Base-by-base conservation (phyloP, 202 grass and related monocot species). In the Panicum hallii region DNA sequence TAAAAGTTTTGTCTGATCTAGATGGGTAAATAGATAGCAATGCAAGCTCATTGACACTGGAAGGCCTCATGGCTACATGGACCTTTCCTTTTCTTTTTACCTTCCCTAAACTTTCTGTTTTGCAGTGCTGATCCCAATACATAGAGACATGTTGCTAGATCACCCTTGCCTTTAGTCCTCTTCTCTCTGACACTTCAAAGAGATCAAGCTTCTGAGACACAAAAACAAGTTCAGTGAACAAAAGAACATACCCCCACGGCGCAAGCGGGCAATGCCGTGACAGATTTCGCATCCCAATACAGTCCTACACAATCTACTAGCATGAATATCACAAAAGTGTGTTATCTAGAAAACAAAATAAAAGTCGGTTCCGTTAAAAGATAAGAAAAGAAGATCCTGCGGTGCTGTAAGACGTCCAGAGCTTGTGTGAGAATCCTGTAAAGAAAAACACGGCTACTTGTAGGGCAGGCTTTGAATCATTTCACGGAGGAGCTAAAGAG, bases 391-490 rank as follows among this genome's bases (percentile, higher is more conserved):
- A 87, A 76, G 77, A 85, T 81, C 63, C 81, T 49, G 82, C 38
- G 65, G 87, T 83, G 86, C 75, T 89, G 88, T 84, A 90, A 90
- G 90, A 88, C 75, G 74, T 85, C 78, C 32, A 75, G 80, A 79
- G 85, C 78, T 80, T 88, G 87, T 92, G 83, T 67, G 64, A 86
- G 94, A 97, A 97, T 97, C 92, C 71, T 69, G 74, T 77, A 94
- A 97, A 98, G 92, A 74, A 55, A 93, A 85, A 91, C 85, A 85
- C 64, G 81, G 88, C 92, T 95, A 93, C 92, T 93, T 93, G 88
- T 90, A 95, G 91, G 56, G 32, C 82, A 88, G 89, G 90, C 92
- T 98, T 98, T 95, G 95, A 91, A 98, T 94, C 90, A 84, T 95
- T 98, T 98, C 89, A 97, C 75, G 80, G 68, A 90, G 81, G 74